Conservation (phyloP, 2,329 filamentous ascomycete genomes). For the Ophiostoma ips region DNA sequence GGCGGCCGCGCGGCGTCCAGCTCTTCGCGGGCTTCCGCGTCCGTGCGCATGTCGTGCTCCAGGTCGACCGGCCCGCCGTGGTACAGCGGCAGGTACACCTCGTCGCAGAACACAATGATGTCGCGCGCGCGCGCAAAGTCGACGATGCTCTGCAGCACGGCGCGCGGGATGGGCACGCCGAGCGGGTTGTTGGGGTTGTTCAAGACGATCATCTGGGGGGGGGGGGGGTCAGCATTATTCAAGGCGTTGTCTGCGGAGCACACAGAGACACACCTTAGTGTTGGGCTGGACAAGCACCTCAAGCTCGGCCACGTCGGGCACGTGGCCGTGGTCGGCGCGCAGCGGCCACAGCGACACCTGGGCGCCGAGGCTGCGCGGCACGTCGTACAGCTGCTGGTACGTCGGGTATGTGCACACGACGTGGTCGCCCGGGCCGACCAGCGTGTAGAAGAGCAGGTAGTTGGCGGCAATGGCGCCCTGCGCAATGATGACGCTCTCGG, state of each 20-base stretch:
- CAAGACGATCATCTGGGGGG: constrained; percentile 35
- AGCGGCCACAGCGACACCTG: constrained; percentile 67
- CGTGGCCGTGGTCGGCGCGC: constrained; percentile 47
- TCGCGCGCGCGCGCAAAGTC: constrained; percentile 46
- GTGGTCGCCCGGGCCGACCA: constrained; percentile 63
- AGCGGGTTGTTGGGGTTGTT: constrained; percentile 78
- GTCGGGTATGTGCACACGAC: constrained; percentile 78
- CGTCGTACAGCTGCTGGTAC: constrained; percentile 70
- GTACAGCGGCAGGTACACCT: constrained; percentile 76
- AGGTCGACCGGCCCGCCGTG: constrained; percentile 39
- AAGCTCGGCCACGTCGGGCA: constrained; percentile 53
- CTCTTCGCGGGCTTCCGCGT: constrained; percentile 13
- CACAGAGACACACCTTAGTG: constrained; percentile 47
- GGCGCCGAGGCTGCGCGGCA: constrained; percentile 61
- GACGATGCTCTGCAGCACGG: constrained; percentile 46
- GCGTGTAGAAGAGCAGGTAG: constrained; percentile 60
- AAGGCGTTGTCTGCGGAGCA: no score
- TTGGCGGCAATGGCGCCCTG: constrained; percentile 78
- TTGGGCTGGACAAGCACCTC: constrained; percentile 49
- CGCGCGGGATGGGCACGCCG: constrained; percentile 51
- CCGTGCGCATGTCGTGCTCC: constrained; percentile 11
- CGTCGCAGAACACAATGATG: constrained; percentile 59
- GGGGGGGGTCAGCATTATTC: no score
- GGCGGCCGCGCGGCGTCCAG: constrained; percentile 30
- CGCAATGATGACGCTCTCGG: constrained; percentile 59